Conservation (phyloP, 345 rosid species). For the Anastatica hierochuntica region DNA sequence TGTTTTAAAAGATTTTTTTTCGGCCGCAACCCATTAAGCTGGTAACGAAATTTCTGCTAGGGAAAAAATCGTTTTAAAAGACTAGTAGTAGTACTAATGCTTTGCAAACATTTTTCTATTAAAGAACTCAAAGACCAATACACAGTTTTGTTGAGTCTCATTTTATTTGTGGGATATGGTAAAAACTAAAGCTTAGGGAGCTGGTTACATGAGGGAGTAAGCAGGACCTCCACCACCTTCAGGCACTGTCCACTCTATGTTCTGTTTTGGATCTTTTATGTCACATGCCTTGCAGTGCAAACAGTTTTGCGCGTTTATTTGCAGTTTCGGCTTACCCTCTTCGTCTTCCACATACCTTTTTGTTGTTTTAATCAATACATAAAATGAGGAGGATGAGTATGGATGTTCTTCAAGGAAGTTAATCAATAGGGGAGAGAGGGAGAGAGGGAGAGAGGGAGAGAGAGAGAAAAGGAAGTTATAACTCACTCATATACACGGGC, state of each 20-base stretch:
- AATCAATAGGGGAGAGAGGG: no score
- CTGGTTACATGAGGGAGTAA: constrained; percentile 76
- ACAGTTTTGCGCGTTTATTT: constrained; percentile 92
- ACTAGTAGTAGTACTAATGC: no score
- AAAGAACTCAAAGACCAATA: no score
- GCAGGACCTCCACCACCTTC: constrained; percentile 97
- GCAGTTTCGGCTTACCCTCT: constrained; percentile 54
- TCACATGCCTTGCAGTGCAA: constrained; percentile 94
- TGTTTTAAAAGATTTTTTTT: no score
- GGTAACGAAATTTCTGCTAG: no score
- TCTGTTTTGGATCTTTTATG: constrained; percentile 91
- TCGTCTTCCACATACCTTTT: constrained; percentile 72
- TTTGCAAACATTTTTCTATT: no score
- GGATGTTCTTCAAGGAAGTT: neutral
- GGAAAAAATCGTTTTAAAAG: no score
- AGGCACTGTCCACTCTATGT: constrained; percentile 90
- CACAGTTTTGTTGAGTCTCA: neutral
- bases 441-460: neutral
- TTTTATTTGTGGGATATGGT: neutral
- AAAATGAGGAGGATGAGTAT: neutral
- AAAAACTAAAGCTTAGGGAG: neutral
- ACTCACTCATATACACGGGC: constrained; percentile 93
- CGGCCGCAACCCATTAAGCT: no score
- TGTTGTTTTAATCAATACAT: neutral
- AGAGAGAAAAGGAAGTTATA: neutral